Evolutionary conservation across 495 filamentous ascomycete species (phyloP).

Genomic region (Xylaria bambusicola): DNA sequence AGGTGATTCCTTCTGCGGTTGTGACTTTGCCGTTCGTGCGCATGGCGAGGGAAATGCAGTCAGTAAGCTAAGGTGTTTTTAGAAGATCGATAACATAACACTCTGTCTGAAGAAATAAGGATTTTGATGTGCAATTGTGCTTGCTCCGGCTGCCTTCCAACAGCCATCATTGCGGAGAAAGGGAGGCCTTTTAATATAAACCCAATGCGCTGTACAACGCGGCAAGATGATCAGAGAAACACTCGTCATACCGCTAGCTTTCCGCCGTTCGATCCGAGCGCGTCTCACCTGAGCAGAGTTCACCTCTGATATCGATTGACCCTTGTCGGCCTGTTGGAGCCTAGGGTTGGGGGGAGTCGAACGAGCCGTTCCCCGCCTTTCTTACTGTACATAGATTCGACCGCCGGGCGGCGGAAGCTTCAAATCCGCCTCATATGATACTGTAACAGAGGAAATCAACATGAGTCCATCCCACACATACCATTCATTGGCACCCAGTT

Average conservation of each 20-base stretch:
- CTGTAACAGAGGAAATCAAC: not conserved
- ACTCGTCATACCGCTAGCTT: too few relatives aligned
- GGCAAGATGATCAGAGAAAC: not conserved
- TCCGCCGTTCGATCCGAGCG: too few relatives aligned
- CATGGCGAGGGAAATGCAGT: conserved; percentile 7
- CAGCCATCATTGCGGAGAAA: not conserved
- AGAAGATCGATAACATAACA: not conserved
- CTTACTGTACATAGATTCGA: conserved; percentile 11
- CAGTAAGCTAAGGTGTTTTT: too few relatives aligned
- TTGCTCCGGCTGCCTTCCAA: not conserved
- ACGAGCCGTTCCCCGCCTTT: not conserved
- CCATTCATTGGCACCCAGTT: not conserved
- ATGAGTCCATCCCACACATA: not conserved
- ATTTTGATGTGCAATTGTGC: not conserved
- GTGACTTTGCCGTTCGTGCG: conserved; percentile 14
- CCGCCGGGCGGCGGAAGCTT: conserved; percentile 14
- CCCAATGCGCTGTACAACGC: too few relatives aligned
- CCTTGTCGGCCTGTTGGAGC: not conserved
- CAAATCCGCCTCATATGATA: not conserved
- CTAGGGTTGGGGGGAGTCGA: not conserved
- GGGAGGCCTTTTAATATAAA: too few relatives aligned
- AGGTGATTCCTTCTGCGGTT: conserved; percentile 28
- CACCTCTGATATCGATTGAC: too few relatives aligned
- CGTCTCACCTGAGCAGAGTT: too few relatives aligned
- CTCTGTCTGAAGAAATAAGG: not conserved